These are phyloP conservation scores for Leccinum subtestaceum DNA, from an alignment of 768 basidiomycete species.

Conservation along the genomic window DNA sequence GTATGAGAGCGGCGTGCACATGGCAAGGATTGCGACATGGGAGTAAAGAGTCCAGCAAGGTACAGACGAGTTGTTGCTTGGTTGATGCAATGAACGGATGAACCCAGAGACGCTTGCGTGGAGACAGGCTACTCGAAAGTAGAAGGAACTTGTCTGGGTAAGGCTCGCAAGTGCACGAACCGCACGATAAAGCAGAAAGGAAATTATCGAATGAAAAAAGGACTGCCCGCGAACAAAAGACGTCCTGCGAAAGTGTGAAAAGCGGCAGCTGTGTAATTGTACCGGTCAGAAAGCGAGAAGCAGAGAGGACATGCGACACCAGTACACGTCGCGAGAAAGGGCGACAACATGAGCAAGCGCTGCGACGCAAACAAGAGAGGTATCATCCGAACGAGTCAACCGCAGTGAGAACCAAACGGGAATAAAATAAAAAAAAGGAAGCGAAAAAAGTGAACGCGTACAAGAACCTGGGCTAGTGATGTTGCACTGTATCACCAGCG, in stretches of 20 bases:
- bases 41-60: slow-evolving; percentile 24
- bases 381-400: slow-evolving; percentile 38
- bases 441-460: slow-evolving; percentile 28
- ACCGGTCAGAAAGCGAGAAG: slow-evolving; percentile 33
- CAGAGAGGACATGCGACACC: slow-evolving; percentile 26
- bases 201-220: slow-evolving; percentile 31
- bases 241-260: slow-evolving; percentile 24
- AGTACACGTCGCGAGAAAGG: slow-evolving; percentile 28
- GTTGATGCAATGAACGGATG: slow-evolving; percentile 28
- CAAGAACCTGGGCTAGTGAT: slow-evolving; percentile 40
- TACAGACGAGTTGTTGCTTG: slow-evolving; percentile 19
- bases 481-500: slow-evolving; percentile 47
- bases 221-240: slow-evolving; percentile 26
- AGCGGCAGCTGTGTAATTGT: slow-evolving; percentile 27
- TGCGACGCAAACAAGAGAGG: slow-evolving; percentile 31
- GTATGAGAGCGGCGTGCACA: slow-evolving; percentile 7
- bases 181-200: slow-evolving; percentile 22
- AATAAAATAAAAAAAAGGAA: slow-evolving; percentile 33
- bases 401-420: slow-evolving; percentile 33
- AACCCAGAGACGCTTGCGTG: slow-evolving; percentile 14
- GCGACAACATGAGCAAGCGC: slow-evolving; percentile 30
- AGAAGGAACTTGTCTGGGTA: slow-evolving; percentile 15
- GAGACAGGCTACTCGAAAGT: slow-evolving; percentile 21
- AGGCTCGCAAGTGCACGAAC: slow-evolving; percentile 19
- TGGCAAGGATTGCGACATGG: slow-evolving; percentile 15